Evolutionary conservation across 768 basidiomycete species (phyloP), one percentile per base, ranked within the genome.

Genomic region (Antrodiella citrinella): DNA sequence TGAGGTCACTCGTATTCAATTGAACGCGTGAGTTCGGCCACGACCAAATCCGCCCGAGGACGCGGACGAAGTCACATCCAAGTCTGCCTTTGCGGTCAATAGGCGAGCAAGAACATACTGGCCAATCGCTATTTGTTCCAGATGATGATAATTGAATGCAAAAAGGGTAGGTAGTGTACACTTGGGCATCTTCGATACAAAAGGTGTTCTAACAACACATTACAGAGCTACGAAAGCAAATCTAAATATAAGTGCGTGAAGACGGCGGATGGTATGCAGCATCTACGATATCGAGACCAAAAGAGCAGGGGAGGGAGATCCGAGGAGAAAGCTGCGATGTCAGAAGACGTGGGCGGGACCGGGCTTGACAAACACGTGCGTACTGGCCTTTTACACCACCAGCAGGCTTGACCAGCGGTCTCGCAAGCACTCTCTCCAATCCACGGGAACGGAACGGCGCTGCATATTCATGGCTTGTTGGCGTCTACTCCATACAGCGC

Each of bases 361-460:
- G 15, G 15, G 30, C 30, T 7, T 7, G 30, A 15, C 15, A 15
- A 35, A 35, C 30, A 15, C 15, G 30, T 15, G 30, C 30, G 30
- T 35, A 15, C 30, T 7, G 15, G 30, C 15, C 30, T 11, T 11
- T 39, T 52, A 62, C 18, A 53, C 42, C 40, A 58, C 47, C 23
- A 62, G 56, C 10, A 59, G 48, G 50, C 45, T 59, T 24, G 53
- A 52, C 49, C 59, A 61, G 24, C 57, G 51, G 45, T 57, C 57
- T 35, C 56, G 57, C 9, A 64, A 51, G 51, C 45, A 25, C 53
- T 54, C 53, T 20, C 63, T 61, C 63, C 63, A 64, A 49, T 62
- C 61, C 41, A 58, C 53, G 47, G 57, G 21, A 26, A 50, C 52
- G 44, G 53, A 49, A 19, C 40, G 44, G n/a, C 46, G 60, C 30